phyloP scores from a whole-genome alignment of 75 land plant species.

The Cryptomeria japonica region DNA sequence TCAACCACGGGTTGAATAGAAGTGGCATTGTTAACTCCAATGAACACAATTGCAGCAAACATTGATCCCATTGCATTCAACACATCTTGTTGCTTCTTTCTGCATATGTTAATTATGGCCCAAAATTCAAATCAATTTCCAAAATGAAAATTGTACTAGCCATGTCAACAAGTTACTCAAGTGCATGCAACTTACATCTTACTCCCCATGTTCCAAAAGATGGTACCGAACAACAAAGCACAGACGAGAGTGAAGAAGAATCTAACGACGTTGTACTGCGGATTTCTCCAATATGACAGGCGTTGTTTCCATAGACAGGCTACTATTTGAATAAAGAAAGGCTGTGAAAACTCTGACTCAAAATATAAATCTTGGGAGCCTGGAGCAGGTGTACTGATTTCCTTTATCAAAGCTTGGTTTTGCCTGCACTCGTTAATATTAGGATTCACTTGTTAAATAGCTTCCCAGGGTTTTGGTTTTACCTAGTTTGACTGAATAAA shows the following conservation, averaged over 20 bases:
- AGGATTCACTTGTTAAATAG: background rate
- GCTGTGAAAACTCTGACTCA: slow-evolving; percentile 57
- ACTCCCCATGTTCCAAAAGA: slow-evolving; percentile 42
- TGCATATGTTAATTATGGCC: no score
- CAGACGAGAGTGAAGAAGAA: slow-evolving; percentile 46
- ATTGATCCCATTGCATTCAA: slow-evolving; percentile 55
- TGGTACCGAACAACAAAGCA: slow-evolving; percentile 27
- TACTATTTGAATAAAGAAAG: slow-evolving; percentile 42
- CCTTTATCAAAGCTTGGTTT: slow-evolving; percentile 41
- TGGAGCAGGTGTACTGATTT: slow-evolving; percentile 58
- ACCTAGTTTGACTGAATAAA: no score
- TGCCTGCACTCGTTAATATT: slow-evolving; percentile 27
- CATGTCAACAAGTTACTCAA: no score
- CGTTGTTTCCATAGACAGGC: slow-evolving; percentile 63
- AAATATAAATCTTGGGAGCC: slow-evolving; percentile 65
- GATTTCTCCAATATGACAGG: slow-evolving; percentile 79
- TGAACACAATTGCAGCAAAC: slow-evolving; percentile 35
- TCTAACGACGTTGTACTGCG: slow-evolving; percentile 65
- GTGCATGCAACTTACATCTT: slow-evolving; percentile 18
- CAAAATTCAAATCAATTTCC: no score
- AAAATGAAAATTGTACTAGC: no score
- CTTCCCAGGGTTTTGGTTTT: no score
- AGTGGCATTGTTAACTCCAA: background rate
- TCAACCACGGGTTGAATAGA: slow-evolving; percentile 70
- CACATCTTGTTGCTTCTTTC: slow-evolving; percentile 22